phyloP scores from a whole-genome alignment of 2,329 filamentous ascomycete species.

The Diaporthe longicolla region DNA sequence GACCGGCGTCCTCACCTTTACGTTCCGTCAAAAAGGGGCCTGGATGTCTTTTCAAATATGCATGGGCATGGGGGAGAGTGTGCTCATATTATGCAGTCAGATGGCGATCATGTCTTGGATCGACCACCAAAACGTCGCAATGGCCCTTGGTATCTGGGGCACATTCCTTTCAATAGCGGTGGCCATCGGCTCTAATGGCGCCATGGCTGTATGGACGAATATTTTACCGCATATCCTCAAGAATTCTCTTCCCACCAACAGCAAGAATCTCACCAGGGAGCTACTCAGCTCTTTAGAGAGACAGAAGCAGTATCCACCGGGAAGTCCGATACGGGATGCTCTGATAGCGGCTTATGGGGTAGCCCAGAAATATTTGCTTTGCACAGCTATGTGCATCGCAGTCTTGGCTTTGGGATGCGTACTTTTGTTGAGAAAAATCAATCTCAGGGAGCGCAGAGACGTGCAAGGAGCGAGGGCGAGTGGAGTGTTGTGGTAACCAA shows the following conservation, averaged over 20 bases:
- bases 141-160: background rate
- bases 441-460: background rate
- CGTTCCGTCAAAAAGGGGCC: no score
- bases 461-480: background rate
- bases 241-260: background rate
- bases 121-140: background rate
- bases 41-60: no score
- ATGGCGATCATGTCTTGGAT: background rate
- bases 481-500: background rate
- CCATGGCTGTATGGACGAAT: background rate
- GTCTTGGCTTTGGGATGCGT: background rate
- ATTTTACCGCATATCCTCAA: background rate
- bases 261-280: background rate
- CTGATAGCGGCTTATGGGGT: background rate
- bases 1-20: background rate
- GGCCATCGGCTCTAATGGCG: background rate
- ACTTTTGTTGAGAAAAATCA: background rate
- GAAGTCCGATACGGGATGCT: background rate
- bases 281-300: background rate
- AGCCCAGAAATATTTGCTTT: background rate
- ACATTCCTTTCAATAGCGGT: background rate
- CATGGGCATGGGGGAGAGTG: background rate
- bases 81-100: background rate
- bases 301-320: background rate
- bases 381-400: background rate